A percentile compares a stretch with the other conserved stretches of the same genome.
phyloP scores from a whole-genome alignment of 202 grass and related monocot species.

The Zizania palustris region DNA sequence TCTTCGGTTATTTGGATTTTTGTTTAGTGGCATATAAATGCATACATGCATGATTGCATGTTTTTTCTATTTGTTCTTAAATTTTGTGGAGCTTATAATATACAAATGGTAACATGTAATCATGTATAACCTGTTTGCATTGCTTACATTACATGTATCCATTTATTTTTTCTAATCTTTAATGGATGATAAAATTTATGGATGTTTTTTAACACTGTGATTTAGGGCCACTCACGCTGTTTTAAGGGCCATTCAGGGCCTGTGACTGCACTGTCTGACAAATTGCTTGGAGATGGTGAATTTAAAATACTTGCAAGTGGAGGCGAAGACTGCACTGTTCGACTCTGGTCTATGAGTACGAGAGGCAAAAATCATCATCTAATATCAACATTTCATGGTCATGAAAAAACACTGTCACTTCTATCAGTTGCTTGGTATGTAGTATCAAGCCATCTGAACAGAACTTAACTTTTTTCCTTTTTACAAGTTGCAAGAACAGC shows the following conservation, averaged over 20 bases:
- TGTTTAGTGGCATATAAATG: not conserved
- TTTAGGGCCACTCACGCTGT: slow-evolving; percentile 64
- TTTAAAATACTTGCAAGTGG: slow-evolving; percentile 87
- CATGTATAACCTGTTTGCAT: slow-evolving; percentile 5
- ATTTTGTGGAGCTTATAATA: not conserved
- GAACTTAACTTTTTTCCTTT: not conserved
- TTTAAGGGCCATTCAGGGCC: slow-evolving; percentile 79
- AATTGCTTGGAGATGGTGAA: slow-evolving; percentile 65
- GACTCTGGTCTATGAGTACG: slow-evolving; percentile 74
- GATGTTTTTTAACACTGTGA: slow-evolving; percentile 5
- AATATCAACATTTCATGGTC: slow-evolving; percentile 72
- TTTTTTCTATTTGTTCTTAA: slow-evolving; percentile 38
- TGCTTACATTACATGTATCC: slow-evolving; percentile 1
- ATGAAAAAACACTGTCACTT: slow-evolving; percentile 77
- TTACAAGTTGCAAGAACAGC: slow-evolving; percentile 11
- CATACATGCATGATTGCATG: slow-evolving; percentile 15
- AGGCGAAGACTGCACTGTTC: slow-evolving; percentile 82
- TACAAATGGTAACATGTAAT: not conserved
- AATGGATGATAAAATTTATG: slow-evolving; percentile 13
- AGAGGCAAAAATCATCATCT: slow-evolving; percentile 65
- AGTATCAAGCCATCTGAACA: slow-evolving; percentile 29
- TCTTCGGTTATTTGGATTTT: slow-evolving; percentile 15
- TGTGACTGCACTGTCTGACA: slow-evolving; percentile 73
- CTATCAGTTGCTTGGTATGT: slow-evolving; percentile 76
- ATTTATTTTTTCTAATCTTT: not conserved